These are phyloP conservation scores for Oidiodendron maius DNA, from an alignment of 495 filamentous ascomycete species.

Conservation along the genomic window DNA sequence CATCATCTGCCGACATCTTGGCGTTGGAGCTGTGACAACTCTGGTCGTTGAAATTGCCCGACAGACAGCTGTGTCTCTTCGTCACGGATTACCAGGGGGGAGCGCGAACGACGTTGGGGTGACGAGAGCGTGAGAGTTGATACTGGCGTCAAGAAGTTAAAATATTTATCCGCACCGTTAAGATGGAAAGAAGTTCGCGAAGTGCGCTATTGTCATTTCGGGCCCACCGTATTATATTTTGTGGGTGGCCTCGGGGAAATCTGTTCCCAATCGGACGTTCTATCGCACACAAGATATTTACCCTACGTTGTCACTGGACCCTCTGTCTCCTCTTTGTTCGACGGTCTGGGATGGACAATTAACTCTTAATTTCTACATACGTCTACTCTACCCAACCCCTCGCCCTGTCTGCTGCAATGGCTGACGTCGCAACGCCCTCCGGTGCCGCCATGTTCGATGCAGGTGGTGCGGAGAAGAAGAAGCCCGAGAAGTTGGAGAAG, in stretches of 20 bases:
- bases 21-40: not conserved
- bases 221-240: slow-evolving; percentile 6
- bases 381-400: not conserved
- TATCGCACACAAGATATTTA: not conserved
- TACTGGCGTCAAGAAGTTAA: too few relatives aligned
- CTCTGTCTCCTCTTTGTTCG: not conserved
- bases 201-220: not conserved
- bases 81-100: not conserved
- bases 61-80: not conserved
- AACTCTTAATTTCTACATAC: not conserved
- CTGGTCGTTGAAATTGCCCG: not conserved
- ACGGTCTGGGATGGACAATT: not conserved
- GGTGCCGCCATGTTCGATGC: slow-evolving; percentile 14
- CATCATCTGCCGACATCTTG: slow-evolving; percentile 44
- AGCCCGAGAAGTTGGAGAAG: slow-evolving; percentile 44
- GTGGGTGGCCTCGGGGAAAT: not conserved
- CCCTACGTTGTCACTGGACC: not conserved
- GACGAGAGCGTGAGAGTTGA: too few relatives aligned
- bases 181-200: not conserved
- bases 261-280: not conserved
- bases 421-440: slow-evolving; percentile 21
- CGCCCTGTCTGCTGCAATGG: slow-evolving; percentile 13
- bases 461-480: slow-evolving; percentile 27
- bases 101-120: slow-evolving; percentile 1
- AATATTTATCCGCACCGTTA: too few relatives aligned